Conservation (phyloP, 2,329 filamentous ascomycete genomes). For the Allantophomopsis cytisporea region DNA sequence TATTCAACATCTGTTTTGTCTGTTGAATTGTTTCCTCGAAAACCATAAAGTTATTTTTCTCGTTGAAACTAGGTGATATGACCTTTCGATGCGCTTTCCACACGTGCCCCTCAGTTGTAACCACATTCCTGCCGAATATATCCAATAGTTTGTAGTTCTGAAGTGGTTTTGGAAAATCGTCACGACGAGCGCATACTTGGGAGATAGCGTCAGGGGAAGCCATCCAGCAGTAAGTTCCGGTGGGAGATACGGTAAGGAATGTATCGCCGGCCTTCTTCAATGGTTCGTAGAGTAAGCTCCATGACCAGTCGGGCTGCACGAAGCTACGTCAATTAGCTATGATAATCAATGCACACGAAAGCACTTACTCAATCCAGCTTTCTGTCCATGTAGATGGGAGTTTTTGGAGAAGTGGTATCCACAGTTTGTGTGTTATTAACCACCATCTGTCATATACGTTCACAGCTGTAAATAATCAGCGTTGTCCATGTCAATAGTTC, state of each 20-base stretch:
- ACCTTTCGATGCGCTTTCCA: slow-evolving; percentile 67
- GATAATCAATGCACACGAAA: background rate
- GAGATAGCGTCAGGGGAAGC: slow-evolving; percentile 51
- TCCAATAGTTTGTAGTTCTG: slow-evolving; percentile 43
- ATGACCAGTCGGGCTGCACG: slow-evolving; percentile 46
- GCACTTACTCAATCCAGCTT: slow-evolving; percentile 43
- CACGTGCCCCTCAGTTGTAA: slow-evolving; percentile 52
- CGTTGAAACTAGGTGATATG: slow-evolving; percentile 60
- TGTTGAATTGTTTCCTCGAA: slow-evolving; percentile 52
- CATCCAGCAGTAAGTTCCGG: slow-evolving; percentile 35
- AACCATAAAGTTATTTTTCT: slow-evolving; percentile 58
- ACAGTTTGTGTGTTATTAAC: slow-evolving; percentile 38
- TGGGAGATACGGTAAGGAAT: slow-evolving; percentile 50
- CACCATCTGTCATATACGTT: slow-evolving; percentile 37
- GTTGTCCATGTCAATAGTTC: background rate
- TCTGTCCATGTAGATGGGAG: slow-evolving; percentile 42
- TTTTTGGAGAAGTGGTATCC: slow-evolving; percentile 37
- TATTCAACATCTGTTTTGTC: slow-evolving; percentile 43
- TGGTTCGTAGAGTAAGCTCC: slow-evolving; percentile 36
- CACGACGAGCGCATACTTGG: slow-evolving; percentile 51
- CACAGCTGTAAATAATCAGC: slow-evolving; percentile 22
- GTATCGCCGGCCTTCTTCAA: slow-evolving; percentile 48
- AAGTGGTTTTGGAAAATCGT: slow-evolving; percentile 59
- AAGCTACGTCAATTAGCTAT: slow-evolving; percentile 23
- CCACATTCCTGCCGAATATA: slow-evolving; percentile 58